Evolutionary conservation across 305 asterid genomes (phyloP), one percentile per base, ranked within the genome.

Genomic region (Solanum hybrid): DNA sequence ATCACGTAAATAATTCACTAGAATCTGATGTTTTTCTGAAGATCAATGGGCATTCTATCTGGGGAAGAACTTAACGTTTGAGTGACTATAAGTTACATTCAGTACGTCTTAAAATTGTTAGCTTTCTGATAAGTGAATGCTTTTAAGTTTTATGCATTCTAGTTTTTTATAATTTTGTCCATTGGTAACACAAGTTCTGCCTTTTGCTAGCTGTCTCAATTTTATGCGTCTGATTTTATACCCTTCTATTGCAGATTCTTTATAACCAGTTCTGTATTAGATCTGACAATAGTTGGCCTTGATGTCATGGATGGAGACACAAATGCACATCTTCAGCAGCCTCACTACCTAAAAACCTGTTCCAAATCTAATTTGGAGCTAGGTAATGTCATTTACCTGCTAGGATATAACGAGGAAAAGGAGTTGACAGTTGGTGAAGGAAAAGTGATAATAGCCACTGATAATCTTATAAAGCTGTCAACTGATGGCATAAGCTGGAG

Each of bases 281-380:
- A 97, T 93, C 97, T 96, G 93, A 94, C 99, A 41, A 93, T 97
- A 91, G 99, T 96, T 34, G 99, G 99, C 79, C 97, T 97, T 77
- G 98, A 97, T 90, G 93, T 93, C 86, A 22, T 93, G 33, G 99
- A 95, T 89, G 98, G 98, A 89, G 98, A 97, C 89, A 91, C 96
- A 24, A 96, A 92, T 79, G 90, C 94, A 33, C 92, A 92, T 14
- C 91, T 91, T 37, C 98, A 93, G 89, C 96, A 93, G 82, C 94
- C 93, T 89, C 97, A 97, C 93, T 94, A 94, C 94, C 90, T 95
- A 89, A 96, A 94, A 90, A 91, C 98, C 39, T 95, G 96, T 91
- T 93, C 97, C 7, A 97, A 95, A 90, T 92, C 98, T 36, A 96
- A 93, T 93, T 90, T 97, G 80, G 99, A 95, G 90, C 95, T 96